A percentile compares a stretch with the other conserved stretches of the same genome.
Conservation (phyloP, 208 protist genomes). For the Herpetomonas tarakana region DNA sequence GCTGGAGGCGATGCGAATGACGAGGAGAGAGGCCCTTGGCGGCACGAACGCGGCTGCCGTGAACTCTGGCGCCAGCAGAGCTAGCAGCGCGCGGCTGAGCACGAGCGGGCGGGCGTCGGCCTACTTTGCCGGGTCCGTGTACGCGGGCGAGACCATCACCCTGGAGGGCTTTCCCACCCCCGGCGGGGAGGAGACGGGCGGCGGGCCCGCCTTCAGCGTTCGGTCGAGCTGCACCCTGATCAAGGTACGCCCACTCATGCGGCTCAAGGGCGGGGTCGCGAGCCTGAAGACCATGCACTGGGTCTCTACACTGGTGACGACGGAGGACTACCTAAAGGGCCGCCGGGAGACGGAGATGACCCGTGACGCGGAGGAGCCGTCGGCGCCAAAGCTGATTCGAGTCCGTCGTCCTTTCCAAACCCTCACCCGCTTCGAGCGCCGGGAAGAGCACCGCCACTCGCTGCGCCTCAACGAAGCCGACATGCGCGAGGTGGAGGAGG, state of each 20-base stretch:
- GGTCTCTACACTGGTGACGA: slow-evolving; percentile 70
- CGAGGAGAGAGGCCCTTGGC: background rate
- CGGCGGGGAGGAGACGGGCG: slow-evolving; percentile 11
- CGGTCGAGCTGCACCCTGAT: slow-evolving; percentile 71
- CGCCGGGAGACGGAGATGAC: slow-evolving; percentile 29
- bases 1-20: slow-evolving; percentile 46
- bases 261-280: slow-evolving; percentile 76
- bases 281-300: slow-evolving; percentile 71
- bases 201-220: slow-evolving; percentile 25
- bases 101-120: slow-evolving; percentile 5
- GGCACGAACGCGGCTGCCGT: background rate
- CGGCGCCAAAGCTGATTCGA: slow-evolving; percentile 24
- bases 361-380: slow-evolving; percentile 27
- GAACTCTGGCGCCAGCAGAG: background rate
- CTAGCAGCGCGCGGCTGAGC: background rate
- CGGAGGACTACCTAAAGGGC: slow-evolving; percentile 30
- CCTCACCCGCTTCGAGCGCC: slow-evolving; percentile 69
- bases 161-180: slow-evolving; percentile 32
- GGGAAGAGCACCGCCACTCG: slow-evolving; percentile 63
- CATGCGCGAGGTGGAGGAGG: slow-evolving; percentile 75
- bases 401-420: slow-evolving; percentile 33
- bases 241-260: slow-evolving; percentile 75
- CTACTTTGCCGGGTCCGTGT: slow-evolving; percentile 6
- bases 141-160: slow-evolving; percentile 61
- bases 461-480: slow-evolving; percentile 61